A percentile compares a stretch with the other conserved stretches of the same genome.
phyloP scores from a whole-genome alignment of 352 stramenopile species.

The Pythium volutum region DNA sequence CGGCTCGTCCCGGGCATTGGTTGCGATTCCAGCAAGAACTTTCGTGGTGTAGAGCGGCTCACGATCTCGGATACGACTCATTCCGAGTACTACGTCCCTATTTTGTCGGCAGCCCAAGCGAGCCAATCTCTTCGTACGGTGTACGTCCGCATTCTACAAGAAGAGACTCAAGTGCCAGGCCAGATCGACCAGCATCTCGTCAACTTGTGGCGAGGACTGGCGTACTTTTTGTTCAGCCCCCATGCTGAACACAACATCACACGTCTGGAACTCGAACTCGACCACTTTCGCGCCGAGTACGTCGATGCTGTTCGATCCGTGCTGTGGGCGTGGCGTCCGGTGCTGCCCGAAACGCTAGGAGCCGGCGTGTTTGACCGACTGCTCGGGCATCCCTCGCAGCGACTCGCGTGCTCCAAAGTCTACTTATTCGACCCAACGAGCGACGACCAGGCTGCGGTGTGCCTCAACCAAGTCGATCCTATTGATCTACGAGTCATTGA shows the following conservation, averaged over 20 bases:
- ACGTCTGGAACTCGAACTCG: background rate
- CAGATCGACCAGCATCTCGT: background rate
- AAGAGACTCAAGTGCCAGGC: background rate
- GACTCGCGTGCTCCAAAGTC: background rate
- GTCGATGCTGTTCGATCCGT: background rate
- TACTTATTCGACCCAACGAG: background rate
- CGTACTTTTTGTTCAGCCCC: background rate
- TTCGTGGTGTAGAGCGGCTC: background rate
- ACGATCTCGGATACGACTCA: background rate
- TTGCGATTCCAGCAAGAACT: background rate
- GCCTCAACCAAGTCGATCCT: background rate
- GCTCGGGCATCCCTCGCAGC: background rate
- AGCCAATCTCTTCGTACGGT: background rate
- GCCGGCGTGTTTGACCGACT: background rate
- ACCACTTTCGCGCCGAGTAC: background rate
- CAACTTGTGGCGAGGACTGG: background rate
- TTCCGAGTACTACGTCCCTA: background rate
- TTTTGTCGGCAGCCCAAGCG: conserved; percentile 1
- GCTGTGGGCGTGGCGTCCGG: background rate
- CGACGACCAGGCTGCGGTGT: background rate
- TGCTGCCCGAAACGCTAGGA: background rate
- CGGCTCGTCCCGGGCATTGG: background rate
- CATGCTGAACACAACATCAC: conserved; percentile 1
- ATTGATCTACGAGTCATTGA: background rate
- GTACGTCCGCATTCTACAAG: background rate